Evolutionary conservation across 805 yeast species (phyloP), one percentile per base, ranked within the genome.

Genomic region (Komagataella populi): DNA sequence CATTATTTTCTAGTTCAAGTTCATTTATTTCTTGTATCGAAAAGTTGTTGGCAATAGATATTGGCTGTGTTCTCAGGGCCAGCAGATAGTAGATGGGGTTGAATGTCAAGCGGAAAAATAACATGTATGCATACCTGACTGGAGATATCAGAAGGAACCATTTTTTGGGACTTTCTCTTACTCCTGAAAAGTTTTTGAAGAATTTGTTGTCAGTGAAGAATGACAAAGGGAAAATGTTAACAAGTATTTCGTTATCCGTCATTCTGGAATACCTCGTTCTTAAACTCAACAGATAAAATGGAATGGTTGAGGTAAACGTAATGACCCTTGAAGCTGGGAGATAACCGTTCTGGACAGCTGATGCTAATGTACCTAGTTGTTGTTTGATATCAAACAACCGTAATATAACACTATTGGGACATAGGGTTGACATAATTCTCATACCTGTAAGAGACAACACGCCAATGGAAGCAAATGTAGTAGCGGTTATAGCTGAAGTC

Each of bases 71-170:
- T 14, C 55, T 54, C 45, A 57, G 57, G 43, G 64, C 60, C 68
- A 67, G 64, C 16, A 59, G 59, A 52, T 68, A 70, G 55, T 70
- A 70, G 3, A 62, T 8, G 45, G 69, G 58, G 54, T 71, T 70
- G 24, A 63, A 48, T 0, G 66, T 58, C 20, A 61, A 14, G 8
- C 50, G 53, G 53, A 53, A 61, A 6, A 60, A 2, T 3, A 55
- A 17, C 6, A 50, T 46, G 47, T 65, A 64, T 2, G 53, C 17
- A 16, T 23, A 43, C 47, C 52, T 55, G 2, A 55, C 45, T 5
- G 56, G 54, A 4, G 54, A 51, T 17, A 57, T 36, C 1, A 48
- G 23, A 4, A 55, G 16, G n/a, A 57, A 30, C 45, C 48, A 53
- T 23, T 50, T 23, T 47, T 53, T 56, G 59, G 55, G n/a, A 44